These are phyloP conservation scores for Strobilomyces echinocephalus DNA, from an alignment of 768 basidiomycete species.

Conservation along the genomic window DNA sequence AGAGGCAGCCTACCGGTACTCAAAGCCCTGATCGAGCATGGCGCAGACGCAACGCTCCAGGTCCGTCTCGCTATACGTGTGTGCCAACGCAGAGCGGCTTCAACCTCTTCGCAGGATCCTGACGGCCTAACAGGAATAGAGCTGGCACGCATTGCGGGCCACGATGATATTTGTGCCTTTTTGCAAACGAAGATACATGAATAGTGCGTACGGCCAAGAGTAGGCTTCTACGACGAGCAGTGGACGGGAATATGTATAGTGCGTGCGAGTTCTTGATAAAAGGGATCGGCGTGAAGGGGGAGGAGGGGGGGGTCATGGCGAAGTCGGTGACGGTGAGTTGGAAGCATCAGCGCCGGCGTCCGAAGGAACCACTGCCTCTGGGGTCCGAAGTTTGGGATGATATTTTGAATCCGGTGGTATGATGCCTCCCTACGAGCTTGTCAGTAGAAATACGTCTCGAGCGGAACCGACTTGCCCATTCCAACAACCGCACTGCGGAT, in stretches of 20 bases:
- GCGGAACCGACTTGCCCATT: conserved; percentile 49
- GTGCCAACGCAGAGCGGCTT: neutral
- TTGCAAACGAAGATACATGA: conserved; percentile 15
- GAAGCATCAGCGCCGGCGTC: neutral
- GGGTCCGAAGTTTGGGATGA: conserved; percentile 34
- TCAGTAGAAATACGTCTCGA: conserved; percentile 4
- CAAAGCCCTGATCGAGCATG: conserved; percentile 52
- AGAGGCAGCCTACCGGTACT: conserved; percentile 63
- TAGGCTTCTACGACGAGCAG: conserved; percentile 8
- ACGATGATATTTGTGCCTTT: conserved; percentile 46
- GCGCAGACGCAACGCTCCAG: conserved; percentile 62
- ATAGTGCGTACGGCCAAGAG: conserved; percentile 8
- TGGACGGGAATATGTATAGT: neutral
- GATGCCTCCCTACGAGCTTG: conserved; percentile 50
- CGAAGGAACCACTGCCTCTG: neutral
- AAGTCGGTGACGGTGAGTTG: neutral
- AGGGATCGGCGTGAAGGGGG: neutral
- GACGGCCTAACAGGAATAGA: conserved; percentile 60
- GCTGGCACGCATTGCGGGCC: conserved; percentile 55
- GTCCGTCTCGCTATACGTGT: conserved; percentile 33
- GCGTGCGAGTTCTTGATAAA: neutral
- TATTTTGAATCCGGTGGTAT: conserved; percentile 55
- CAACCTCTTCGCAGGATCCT: conserved; percentile 46
- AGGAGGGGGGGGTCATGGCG: conserved; percentile 16
- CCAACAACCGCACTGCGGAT: conserved; percentile 70